Conservation (phyloP, 371 early-diverging fungal species). For the Syncephalastrum monosporum region DNA sequence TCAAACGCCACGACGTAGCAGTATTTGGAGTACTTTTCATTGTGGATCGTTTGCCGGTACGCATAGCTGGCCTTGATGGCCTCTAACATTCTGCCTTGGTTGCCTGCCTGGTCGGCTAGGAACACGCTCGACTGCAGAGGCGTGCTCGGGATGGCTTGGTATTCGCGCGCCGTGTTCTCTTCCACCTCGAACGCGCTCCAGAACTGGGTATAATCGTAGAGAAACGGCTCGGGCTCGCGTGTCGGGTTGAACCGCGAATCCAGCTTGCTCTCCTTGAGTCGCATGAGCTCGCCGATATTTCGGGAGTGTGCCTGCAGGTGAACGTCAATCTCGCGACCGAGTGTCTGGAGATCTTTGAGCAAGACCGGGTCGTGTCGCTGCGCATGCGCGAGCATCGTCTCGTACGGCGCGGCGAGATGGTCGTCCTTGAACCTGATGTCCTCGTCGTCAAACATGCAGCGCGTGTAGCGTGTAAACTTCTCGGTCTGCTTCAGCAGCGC, state of each 20-base stretch:
- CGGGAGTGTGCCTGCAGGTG: conserved; percentile 12
- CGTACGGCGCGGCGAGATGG: conserved; percentile 28
- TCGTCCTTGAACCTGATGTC: conserved; percentile 25
- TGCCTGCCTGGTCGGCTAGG: conserved; percentile 12
- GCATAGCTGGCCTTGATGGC: conserved; percentile 28
- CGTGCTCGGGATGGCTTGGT: conserved; percentile 5
- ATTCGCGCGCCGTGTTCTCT: conserved; percentile 30
- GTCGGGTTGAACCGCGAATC: conserved; percentile 28
- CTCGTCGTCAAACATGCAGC: conserved; percentile 29
- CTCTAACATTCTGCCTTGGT: conserved; percentile 11
- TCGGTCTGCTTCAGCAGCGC: conserved; percentile 29
- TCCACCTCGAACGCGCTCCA: conserved; percentile 31
- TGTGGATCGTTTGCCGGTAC: conserved; percentile 15
- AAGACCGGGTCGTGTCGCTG: conserved; percentile 15
- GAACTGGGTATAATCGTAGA: conserved; percentile 18
- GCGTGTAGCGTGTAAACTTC: conserved; percentile 27
- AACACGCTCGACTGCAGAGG: conserved; percentile 5
- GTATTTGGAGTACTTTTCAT: conserved; percentile 18
- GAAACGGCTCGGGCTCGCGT: background rate
- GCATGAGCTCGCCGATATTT: conserved; percentile 14
- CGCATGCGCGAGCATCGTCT: conserved; percentile 17
- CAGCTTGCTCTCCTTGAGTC: conserved; percentile 9
- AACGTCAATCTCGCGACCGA: conserved; percentile 11
- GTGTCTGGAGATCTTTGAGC: conserved; percentile 20
- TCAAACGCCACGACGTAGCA: conserved; percentile 30